Base-by-base conservation (phyloP, 2,329 filamentous ascomycete genomes). In the Pseudomassariella vexata region DNA sequence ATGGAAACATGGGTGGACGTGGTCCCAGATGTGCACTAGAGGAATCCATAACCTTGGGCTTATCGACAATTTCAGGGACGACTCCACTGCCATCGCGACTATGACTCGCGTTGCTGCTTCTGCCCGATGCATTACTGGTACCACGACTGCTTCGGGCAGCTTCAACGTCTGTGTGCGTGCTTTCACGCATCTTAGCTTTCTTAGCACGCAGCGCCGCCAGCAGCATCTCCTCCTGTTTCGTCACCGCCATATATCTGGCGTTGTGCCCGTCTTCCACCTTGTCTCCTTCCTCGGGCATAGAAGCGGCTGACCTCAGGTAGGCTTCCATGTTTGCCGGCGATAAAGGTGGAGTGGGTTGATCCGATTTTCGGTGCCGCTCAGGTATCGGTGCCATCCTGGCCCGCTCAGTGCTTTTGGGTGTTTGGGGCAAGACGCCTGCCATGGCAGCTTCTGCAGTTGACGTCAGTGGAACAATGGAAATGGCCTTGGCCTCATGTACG, bases 151-250 rank as follows among this genome's bases (percentile, higher is more conserved):
- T n/a, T n/a, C n/a, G n/a, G n/a, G n/a, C 55, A 19, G 61, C 63
- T 19, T 65, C 62, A 10, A 61, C 55, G 37, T 68, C 63, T 15
- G 61, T 55, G 9, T 64, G 52, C 12, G 65, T 56, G 3, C 60
- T 63, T 39, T 72, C 64, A 3, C 69, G 66, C 65, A 74, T 73
- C n/a, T 59, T 57, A 3, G 70, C 65, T n/a, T 71, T 62, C 56
- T 74, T 75, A 42, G 69, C 63, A 7, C 73, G 63, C 24, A 78
- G 59, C 3, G 73, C 73, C 3, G 73, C 66, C 4, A 78, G 57
- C 1, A 78, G 58, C 62, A 75, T 67, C 50, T 77, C 70, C 38
- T 78, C 73, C 39, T 76, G 71, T 4, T 60, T 63, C 0, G 72
- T 76, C 12, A 78, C 70, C 1, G 71, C 68, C 66, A 77, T 76